phyloP scores from a whole-genome alignment of 441 rosid genomes.

The Arabidopsis lyrata region DNA sequence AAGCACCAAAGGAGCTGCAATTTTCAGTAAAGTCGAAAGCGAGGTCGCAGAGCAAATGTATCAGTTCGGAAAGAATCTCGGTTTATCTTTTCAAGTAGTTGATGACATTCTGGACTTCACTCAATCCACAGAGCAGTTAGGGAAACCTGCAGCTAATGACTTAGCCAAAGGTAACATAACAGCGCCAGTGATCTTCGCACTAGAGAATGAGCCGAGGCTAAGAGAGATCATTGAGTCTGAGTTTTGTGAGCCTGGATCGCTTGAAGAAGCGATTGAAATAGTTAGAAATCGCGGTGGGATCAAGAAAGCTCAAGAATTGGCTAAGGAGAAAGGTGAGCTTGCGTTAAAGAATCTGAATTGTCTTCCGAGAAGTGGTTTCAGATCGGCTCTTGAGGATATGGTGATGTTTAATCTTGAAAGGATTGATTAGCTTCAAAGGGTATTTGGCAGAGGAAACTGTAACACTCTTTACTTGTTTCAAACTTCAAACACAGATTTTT shows the following conservation, averaged over 20 bases:
- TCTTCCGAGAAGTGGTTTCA: conserved; percentile 67
- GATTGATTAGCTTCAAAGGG: conserved; percentile 54
- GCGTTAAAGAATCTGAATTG: conserved; percentile 72
- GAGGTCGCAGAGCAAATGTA: conserved; percentile 63
- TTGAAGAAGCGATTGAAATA: conserved; percentile 70
- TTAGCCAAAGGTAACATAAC: conserved; percentile 86
- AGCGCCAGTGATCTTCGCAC: conserved; percentile 85
- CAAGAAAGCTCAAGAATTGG: conserved; percentile 73
- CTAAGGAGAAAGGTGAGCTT: conserved; percentile 76
- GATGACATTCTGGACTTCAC: conserved; percentile 95
- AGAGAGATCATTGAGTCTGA: conserved; percentile 90
- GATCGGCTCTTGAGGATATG: conserved; percentile 78
- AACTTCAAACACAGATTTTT: conserved; percentile 2
- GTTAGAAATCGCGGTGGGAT: conserved; percentile 76
- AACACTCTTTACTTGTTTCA: conserved; percentile 28
- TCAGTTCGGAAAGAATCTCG: conserved; percentile 86
- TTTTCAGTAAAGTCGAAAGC: conserved; percentile 73
- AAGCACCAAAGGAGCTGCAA: conserved; percentile 92
- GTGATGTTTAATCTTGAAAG: conserved; percentile 87
- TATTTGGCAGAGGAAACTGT: conserved; percentile 15
- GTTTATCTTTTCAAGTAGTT: conserved; percentile 85
- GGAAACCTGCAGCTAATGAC: conserved; percentile 91
- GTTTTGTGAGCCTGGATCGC: conserved; percentile 81
- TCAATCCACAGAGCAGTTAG: conserved; percentile 88
- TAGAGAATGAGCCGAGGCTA: conserved; percentile 77